These are phyloP conservation scores for Penicillium psychrofluorescens DNA, from an alignment of 495 filamentous ascomycete genomes.

Conservation along the genomic window DNA sequence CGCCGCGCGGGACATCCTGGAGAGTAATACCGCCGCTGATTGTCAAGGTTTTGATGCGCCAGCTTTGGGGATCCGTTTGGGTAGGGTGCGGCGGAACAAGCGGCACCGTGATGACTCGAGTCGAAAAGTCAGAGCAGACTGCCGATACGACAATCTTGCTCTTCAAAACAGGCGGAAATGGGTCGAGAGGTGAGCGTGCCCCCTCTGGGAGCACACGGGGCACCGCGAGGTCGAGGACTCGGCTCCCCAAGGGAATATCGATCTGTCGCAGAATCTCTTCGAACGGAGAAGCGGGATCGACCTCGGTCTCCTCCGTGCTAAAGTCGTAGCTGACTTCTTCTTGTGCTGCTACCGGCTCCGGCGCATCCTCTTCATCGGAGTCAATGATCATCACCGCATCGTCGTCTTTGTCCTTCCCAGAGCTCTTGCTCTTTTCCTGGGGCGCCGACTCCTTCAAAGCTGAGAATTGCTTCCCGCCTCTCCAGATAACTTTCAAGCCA, in stretches of 20 bases:
- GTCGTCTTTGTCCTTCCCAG: constrained; percentile 31
- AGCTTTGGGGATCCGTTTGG: constrained; percentile 32
- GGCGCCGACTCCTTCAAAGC: constrained; percentile 16
- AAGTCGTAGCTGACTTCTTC: constrained; percentile 44
- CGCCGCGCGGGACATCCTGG: constrained; percentile 51
- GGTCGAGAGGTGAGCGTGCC: constrained; percentile 40
- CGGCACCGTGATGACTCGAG: constrained; percentile 66
- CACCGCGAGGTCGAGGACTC: constrained; percentile 52
- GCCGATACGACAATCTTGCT: constrained; percentile 62
- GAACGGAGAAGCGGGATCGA: constrained; percentile 45
- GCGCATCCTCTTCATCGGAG: constrained; percentile 64
- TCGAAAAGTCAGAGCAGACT: constrained; percentile 60
- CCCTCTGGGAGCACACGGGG: constrained; percentile 45
- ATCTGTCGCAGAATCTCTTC: constrained; percentile 56
- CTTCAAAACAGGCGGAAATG: constrained; percentile 52
- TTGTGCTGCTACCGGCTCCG: constrained; percentile 24
- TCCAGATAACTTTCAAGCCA: constrained; percentile 72
- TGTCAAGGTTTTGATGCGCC: constrained; percentile 52
- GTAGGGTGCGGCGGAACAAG: constrained; percentile 62
- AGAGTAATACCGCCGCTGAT: constrained; percentile 47
- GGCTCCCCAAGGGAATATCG: constrained; percentile 59
- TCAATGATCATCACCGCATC: constrained; percentile 72
- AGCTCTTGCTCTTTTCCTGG: constrained; percentile 16
- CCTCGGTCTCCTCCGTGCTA: constrained; percentile 52
- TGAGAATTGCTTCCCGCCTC: constrained; percentile 65